A percentile compares a stretch with the other conserved stretches of the same genome.
phyloP scores from a whole-genome alignment of 2,329 filamentous ascomycete genomes.

The Fusarium avenaceum region DNA sequence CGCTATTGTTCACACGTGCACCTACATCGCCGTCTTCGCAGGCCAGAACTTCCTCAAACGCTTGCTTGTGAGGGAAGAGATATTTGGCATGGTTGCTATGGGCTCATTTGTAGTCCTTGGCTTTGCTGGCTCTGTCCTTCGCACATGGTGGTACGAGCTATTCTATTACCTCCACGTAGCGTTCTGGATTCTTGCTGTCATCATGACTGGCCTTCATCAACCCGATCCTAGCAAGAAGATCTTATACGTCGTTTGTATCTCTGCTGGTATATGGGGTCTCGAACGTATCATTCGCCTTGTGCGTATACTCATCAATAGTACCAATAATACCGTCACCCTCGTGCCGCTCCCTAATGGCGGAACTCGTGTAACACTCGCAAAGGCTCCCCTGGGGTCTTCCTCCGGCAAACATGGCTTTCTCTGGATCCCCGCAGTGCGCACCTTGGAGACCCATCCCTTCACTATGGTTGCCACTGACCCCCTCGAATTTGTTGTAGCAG shows the following conservation, averaged over 20 bases:
- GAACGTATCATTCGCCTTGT: conserved; percentile 64
- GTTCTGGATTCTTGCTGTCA: conserved; percentile 63
- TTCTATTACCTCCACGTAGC: conserved; percentile 68
- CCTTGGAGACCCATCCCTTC: conserved; percentile 73
- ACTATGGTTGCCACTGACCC: conserved; percentile 68
- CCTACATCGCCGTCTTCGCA: conserved; percentile 60
- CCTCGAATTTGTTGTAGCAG: conserved; percentile 70
- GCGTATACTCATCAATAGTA: conserved; percentile 60
- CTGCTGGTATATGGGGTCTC: conserved; percentile 62
- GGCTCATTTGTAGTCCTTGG: conserved; percentile 61
- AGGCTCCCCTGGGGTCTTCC: conserved; percentile 60
- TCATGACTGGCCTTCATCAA: conserved; percentile 66
- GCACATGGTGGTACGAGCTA: conserved; percentile 66
- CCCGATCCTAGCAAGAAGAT: conserved; percentile 60
- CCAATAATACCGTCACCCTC: conserved; percentile 67
- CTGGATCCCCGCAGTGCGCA: conserved; percentile 71
- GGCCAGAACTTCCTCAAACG: conserved; percentile 44
- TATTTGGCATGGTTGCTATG: conserved; percentile 64
- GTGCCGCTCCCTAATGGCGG: conserved; percentile 66
- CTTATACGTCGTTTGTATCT: conserved; percentile 58
- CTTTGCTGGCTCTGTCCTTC: conserved; percentile 59
- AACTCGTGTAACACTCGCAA: conserved; percentile 67
- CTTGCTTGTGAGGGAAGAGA: conserved; percentile 56
- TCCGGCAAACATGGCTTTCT: conserved; percentile 74
- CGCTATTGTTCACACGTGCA: conserved; percentile 61